Conservation (phyloP, 2,329 filamentous ascomycete genomes). For the Alternaria infectoria region DNA sequence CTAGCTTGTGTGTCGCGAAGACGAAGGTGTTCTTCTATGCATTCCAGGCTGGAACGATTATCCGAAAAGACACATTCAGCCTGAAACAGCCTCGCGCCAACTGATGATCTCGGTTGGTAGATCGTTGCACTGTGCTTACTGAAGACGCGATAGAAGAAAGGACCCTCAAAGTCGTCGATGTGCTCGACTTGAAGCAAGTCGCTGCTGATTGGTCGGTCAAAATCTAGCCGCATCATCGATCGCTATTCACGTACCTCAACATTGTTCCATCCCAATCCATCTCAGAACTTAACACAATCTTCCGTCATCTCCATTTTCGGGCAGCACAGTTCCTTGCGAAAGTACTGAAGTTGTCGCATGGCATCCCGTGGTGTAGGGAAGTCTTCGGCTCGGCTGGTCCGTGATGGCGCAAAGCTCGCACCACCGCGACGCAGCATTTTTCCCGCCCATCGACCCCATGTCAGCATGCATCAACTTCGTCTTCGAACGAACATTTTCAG, state of each 20-base stretch:
- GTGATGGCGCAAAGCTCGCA: constrained; percentile 11
- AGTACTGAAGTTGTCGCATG: background rate
- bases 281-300: background rate
- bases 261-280: background rate
- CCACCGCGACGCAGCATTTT: constrained; percentile 1
- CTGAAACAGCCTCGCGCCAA: background rate
- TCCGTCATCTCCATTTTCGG: background rate
- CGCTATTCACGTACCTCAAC: background rate
- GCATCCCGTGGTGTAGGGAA: background rate
- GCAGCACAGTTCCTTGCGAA: background rate
- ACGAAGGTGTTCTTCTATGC: background rate
- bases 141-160: constrained; percentile 3
- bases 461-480: background rate
- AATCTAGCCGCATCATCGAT: background rate
- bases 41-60: background rate
- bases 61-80: accelerated
- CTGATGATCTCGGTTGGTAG: background rate
- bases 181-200: background rate
- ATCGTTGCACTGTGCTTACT: background rate
- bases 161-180: background rate
- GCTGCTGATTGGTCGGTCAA: constrained; percentile 1
- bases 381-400: background rate
- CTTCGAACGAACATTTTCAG: background rate
- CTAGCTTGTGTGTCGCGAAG: background rate
- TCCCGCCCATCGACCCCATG: background rate